phyloP scores from a whole-genome alignment of 495 filamentous ascomycete genomes.

The Aspergillus panamensis region DNA sequence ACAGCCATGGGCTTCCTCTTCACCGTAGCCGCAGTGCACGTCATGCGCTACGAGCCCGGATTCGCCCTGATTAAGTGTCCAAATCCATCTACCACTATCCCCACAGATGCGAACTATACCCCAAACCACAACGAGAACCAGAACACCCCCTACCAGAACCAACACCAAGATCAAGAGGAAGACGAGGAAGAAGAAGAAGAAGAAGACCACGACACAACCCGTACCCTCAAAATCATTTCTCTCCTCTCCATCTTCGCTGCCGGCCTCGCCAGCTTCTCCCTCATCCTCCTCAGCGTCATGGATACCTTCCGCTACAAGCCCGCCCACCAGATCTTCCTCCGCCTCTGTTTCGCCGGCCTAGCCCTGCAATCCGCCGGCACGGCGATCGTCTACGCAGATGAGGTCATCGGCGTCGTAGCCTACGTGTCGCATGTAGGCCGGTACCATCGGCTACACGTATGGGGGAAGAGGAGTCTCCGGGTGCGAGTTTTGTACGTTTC shows the following conservation, averaged over 20 bases:
- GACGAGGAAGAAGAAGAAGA: constrained; percentile 16
- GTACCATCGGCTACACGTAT: constrained; percentile 11
- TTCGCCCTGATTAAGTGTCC: constrained; percentile 16
- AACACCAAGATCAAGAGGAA: not conserved
- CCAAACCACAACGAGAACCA: not conserved
- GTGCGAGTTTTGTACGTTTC: constrained; percentile 21
- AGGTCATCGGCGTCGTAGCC: constrained; percentile 19
- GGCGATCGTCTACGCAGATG: constrained; percentile 25
- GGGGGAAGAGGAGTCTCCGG: constrained; percentile 17
- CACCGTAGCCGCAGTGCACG: constrained; percentile 23
- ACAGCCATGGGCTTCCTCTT: constrained; percentile 24
- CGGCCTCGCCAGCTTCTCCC: constrained; percentile 20
- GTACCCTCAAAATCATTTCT: constrained; percentile 22
- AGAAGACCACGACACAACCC: constrained; percentile 14
- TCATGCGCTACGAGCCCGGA: constrained; percentile 25
- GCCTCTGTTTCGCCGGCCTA: constrained; percentile 21
- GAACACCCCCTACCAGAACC: not conserved
- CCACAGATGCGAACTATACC: not conserved
- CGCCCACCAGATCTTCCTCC: constrained; percentile 23
- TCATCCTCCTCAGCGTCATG: constrained; percentile 24
- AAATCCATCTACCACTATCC: not conserved
- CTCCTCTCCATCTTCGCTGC: constrained; percentile 22
- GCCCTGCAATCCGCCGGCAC: constrained; percentile 23
- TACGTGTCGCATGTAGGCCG: constrained; percentile 18
- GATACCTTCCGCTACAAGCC: constrained; percentile 25